Evolutionary conservation across 164 flowering plant species (phyloP), one percentile per base, ranked within the genome.

Genomic region (Chloranthus sessilifolius): DNA sequence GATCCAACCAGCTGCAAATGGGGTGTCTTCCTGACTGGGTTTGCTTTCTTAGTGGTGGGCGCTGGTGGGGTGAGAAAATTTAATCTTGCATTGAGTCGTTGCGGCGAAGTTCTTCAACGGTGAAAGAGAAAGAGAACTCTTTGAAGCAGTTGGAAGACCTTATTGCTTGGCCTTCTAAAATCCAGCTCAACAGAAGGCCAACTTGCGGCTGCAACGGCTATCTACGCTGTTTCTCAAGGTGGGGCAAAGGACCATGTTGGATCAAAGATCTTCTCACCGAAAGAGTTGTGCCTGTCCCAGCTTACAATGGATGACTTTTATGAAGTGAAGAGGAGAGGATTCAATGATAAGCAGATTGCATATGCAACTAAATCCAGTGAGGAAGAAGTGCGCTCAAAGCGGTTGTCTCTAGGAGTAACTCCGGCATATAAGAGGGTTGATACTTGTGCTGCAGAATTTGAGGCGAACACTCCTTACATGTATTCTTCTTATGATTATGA

Each of bases 381-480:
- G 68, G 66, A 68, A 56, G 89, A 86, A 56, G 95, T 92, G 28
- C 74, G 95, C 14, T 54, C 53, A 9, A 75, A 53, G 66, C 71
- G 99, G 43, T 34, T 88, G 45, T 82, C 91, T 36, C 43, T 86
- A 2, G 90, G 97, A 50, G 85, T 92, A 44, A 38, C 60, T 43
- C 99, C 97, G 25, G 70, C 83, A 28, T 92, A 84, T 66, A 92
- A 88, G 56, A 75, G 91, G 54, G 99, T 92, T 24, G 99, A 92
- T 74, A 92, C 99, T 11, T 92, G 99, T 74, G 97, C 97, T 48
- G 97, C 99, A 7, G 97, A 92, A 61, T 92, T 92, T 68, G 99
- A 92, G 58, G 99, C 99, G n/a, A 69, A 92, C 58, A 92, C 99
- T 52, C 99, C 98, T 1, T 92, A 88, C 56, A 84, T 92, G 95